These are phyloP conservation scores for Fusarium armeniacum DNA, from an alignment of 2,329 filamentous ascomycete species.

Conservation along the genomic window DNA sequence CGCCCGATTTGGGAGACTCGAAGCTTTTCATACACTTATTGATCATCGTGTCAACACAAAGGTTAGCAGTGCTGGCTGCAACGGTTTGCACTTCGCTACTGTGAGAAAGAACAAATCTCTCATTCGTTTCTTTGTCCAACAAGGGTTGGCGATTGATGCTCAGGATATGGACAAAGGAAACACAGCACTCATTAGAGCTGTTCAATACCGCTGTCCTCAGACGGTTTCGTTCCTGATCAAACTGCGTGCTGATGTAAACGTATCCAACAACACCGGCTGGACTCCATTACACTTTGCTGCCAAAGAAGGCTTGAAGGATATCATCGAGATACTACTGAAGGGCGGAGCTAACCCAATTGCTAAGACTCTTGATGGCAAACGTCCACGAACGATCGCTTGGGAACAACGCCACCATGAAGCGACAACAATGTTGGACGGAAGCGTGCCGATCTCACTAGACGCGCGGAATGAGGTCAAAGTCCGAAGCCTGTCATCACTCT, in stretches of 20 bases:
- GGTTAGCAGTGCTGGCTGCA: not conserved
- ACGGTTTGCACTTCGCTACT: not conserved
- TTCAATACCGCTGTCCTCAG: not conserved
- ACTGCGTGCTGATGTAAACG: not conserved
- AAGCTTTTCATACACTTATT: not conserved
- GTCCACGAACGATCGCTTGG: not conserved
- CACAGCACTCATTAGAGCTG: not conserved
- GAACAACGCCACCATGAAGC: fast-evolving
- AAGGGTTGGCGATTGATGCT: not conserved
- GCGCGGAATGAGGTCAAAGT: not conserved
- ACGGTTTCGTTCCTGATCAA: not conserved
- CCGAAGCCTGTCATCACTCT: not conserved
- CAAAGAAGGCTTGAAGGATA: not conserved
- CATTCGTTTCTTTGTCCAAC: not conserved
- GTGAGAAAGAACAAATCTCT: not conserved
- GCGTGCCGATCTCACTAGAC: not conserved
- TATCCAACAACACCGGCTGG: not conserved
- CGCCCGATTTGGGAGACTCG: not conserved
- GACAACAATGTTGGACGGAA: not conserved
- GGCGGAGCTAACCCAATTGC: not conserved
- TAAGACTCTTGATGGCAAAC: not conserved
- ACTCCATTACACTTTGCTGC: not conserved
- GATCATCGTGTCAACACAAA: not conserved
- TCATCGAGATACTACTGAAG: not conserved
- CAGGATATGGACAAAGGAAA: too few relatives aligned